Evolutionary conservation across 1,139 yeast species (phyloP), one percentile per base, ranked within the genome.

Genomic region (Blastobotrys proliferans): DNA sequence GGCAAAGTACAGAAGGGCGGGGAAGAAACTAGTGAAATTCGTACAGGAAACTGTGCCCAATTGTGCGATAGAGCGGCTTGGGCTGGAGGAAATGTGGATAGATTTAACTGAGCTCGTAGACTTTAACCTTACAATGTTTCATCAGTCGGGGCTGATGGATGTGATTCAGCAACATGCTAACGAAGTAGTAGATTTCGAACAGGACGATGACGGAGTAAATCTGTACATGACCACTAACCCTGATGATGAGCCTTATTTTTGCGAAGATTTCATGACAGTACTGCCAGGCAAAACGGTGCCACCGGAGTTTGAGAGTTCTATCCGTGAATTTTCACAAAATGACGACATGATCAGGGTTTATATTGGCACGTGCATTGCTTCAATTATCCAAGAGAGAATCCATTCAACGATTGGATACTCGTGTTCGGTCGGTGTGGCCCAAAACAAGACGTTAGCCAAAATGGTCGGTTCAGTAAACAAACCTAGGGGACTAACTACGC

Each of bases 1-100:
- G 35, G 51, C 61, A 13, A 53, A 51, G 44, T 65, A 65, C 45
- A 51, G 67, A 8, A 51, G 48, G 11, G 66, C 64, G 17, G 68
- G 69, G 9, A 58, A 56, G 34, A 50, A 43, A 37, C 50, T 65
- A 8, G 58, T 56, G 43, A 42, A 51, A n/a, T 57, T 57, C 51
- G 55, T 64, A 13, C 47, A 51, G 30, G 44, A 44, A 3, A 22
- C 57, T 18, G 50, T 63, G 13, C 49, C 53, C 17, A 54, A 52
- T 1, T 46, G 48, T 11, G 54, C 59, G 1, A 55, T 64, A 4
- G 67, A 65, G 41, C 51, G 69, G 32, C 51, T 64, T n/a, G 69
- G 69, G 1, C 52, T 65, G 41, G 69, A 65, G 45, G 69, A 65
- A 46, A 45, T 65, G 52, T 52, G 66, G 51, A 46, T 64, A 11